These are phyloP conservation scores for Jamesozyma hellenica DNA, from an alignment of 805 yeast species.

Conservation along the genomic window DNA sequence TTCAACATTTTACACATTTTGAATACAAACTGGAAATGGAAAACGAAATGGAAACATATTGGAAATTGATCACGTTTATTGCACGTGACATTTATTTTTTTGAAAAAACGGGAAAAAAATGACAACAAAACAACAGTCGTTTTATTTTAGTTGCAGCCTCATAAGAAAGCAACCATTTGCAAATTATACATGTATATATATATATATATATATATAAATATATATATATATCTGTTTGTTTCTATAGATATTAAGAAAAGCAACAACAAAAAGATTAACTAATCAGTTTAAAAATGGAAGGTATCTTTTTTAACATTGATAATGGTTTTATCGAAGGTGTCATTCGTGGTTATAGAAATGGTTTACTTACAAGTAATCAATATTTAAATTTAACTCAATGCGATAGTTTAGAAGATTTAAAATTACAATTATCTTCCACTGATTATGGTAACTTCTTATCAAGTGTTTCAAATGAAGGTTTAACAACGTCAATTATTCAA, in stretches of 20 bases:
- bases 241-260: too few species aligned
- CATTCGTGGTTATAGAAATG: slow-evolving; percentile 87
- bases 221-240: too few species aligned
- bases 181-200: too few species aligned
- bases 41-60: not conserved
- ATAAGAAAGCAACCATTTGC: too few species aligned
- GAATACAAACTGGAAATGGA: not conserved
- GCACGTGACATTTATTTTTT: too few species aligned
- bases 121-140: too few species aligned
- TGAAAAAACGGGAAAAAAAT: too few species aligned
- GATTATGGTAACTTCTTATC: slow-evolving; percentile 89
- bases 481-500: slow-evolving; percentile 81
- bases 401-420: slow-evolving; percentile 87
- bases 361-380: slow-evolving; percentile 65
- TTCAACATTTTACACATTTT: too few species aligned
- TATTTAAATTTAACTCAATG: slow-evolving; percentile 92
- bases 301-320: slow-evolving; percentile 82
- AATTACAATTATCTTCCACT: slow-evolving; percentile 87
- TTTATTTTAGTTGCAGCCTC: too few species aligned
- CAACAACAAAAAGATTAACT: too few species aligned
- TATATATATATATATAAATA: too few species aligned
- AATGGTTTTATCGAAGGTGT: slow-evolving; percentile 88
- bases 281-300: slow-evolving; percentile 81
- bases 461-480: slow-evolving; percentile 62
- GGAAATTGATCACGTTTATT: too few species aligned